Evolutionary conservation across 1,139 yeast species (phyloP).

Genomic region (Kurtzmaniella quercitrusa): DNA sequence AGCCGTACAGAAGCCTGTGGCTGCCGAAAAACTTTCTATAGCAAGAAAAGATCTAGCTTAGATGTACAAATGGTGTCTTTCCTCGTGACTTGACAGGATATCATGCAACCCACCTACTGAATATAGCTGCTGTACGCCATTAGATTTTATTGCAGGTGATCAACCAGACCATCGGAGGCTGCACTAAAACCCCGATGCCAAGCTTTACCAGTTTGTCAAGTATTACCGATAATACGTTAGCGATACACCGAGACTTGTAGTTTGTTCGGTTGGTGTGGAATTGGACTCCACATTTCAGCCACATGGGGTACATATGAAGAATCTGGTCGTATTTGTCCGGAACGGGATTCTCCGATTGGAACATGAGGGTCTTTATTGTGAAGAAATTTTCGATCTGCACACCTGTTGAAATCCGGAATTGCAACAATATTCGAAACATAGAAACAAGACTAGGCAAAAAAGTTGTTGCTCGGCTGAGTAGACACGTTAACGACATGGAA

Average conservation of each 20-base stretch:
- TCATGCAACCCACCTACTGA: neutral
- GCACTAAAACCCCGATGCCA: no score
- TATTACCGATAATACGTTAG: no score
- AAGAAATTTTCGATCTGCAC: neutral
- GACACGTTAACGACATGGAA: no score
- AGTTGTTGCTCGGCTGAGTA: no score
- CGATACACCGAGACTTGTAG: no score
- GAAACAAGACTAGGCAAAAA: neutral
- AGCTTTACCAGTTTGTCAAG: no score
- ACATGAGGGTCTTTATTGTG: neutral
- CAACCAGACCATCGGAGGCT: no score
- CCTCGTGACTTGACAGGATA: neutral
- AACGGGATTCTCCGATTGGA: neutral
- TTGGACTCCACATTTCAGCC: no score
- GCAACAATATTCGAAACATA: neutral
- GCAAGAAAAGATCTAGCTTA: neutral
- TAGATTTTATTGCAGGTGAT: no score
- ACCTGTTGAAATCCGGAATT: neutral
- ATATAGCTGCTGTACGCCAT: neutral
- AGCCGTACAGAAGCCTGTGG: neutral
- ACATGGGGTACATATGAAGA: neutral
- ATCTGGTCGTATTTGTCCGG: neutral
- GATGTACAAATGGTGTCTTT: neutral
- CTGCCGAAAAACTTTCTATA: neutral
- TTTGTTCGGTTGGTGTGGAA: no score